These are phyloP conservation scores for Sclerotiophoma versabilis DNA, from an alignment of 2,329 filamentous ascomycete species.

Conservation along the genomic window DNA sequence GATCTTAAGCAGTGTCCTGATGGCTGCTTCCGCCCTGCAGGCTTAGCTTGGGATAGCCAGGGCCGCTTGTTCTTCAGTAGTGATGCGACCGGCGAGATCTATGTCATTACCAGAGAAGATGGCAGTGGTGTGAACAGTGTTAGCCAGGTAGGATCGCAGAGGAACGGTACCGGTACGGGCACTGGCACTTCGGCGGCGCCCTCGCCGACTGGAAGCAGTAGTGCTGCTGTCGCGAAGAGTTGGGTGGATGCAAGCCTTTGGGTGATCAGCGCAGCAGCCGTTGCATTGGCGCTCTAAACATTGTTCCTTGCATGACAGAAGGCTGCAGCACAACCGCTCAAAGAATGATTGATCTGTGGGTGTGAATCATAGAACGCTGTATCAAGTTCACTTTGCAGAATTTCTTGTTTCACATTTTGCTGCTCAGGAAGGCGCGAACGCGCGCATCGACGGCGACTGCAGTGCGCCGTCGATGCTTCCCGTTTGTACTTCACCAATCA, in stretches of 20 bases:
- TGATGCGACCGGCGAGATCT: constrained; percentile 71
- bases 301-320: not conserved
- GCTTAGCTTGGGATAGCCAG: constrained; percentile 59
- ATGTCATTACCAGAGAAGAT: constrained; percentile 54
- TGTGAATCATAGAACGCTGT: not conserved
- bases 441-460: not conserved
- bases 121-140: constrained; percentile 40
- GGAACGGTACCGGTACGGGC: constrained; percentile 18
- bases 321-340: not conserved
- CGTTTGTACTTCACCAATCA: constrained; percentile 2
- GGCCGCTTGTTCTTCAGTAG: constrained; percentile 68
- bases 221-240: not conserved
- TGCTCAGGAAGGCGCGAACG: not conserved
- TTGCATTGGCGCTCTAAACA: not conserved
- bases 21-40: constrained; percentile 69
- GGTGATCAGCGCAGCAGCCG: not conserved
- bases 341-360: not conserved
- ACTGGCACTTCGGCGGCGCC: constrained; percentile 3
- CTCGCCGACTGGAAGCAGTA: constrained; percentile 4
- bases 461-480: not conserved
- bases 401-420: not conserved
- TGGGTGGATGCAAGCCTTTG: not conserved
- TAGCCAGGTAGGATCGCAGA: constrained; percentile 17
- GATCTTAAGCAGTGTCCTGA: constrained; percentile 62
- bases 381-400: not conserved